Percentiles rank a stretch among this genome's conserved stretches.
Evolutionary conservation across 75 land plant species (phyloP).

Genomic region (Isoetes taiwanensis): DNA sequence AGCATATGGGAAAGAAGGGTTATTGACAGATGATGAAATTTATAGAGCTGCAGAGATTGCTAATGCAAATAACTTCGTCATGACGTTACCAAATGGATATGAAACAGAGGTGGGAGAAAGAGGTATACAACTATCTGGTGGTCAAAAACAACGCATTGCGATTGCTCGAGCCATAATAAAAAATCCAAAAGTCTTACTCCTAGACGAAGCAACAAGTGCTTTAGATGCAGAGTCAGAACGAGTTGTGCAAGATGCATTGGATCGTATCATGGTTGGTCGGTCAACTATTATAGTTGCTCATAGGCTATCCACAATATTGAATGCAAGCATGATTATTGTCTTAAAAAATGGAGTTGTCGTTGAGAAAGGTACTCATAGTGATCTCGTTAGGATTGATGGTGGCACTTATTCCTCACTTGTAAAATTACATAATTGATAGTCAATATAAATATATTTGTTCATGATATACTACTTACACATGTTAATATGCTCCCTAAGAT

Average conservation of each 20-base stretch:
- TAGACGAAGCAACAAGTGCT: constrained; percentile 3
- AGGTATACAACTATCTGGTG: constrained; percentile 1
- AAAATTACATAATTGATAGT: background rate
- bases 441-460: no score
- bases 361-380: background rate
- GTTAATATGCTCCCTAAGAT: no score
- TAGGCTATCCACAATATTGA: background rate
- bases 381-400: background rate
- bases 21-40: background rate
- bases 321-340: background rate
- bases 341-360: background rate
- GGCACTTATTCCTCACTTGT: constrained; percentile 1
- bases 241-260: constrained; percentile 2
- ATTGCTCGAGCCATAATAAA: background rate
- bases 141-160: constrained; percentile 2
- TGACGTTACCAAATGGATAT: background rate
- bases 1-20: constrained; percentile 3
- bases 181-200: background rate
- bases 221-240: constrained; percentile 4
- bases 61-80: background rate
- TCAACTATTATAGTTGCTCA: background rate
- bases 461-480: no score
- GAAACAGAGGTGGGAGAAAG: background rate
- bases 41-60: background rate
- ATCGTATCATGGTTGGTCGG: background rate